Percentiles rank a stretch among this genome's conserved stretches.
Evolutionary conservation across 768 basidiomycete genomes (phyloP).

Genomic region (Kwoniella europaea): DNA sequence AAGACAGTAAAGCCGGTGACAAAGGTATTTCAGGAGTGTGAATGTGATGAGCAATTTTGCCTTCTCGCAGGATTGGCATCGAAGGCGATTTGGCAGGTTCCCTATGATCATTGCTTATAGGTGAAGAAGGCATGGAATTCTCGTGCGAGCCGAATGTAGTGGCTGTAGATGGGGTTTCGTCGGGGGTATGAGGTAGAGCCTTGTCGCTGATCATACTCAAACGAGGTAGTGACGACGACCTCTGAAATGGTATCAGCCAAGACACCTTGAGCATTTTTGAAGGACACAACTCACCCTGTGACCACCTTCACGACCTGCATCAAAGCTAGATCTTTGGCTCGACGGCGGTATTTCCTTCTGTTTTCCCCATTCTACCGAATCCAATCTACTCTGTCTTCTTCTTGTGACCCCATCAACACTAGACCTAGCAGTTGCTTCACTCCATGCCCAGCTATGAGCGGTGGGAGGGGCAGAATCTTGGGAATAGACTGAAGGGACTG

Average conservation of each 20-base stretch:
- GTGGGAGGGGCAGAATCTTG: slow-evolving; percentile 40
- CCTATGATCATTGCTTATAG: slow-evolving; percentile 1
- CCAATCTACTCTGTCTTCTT: slow-evolving; percentile 22
- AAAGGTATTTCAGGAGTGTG: background rate
- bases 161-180: slow-evolving; percentile 18
- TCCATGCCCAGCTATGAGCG: slow-evolving; percentile 19
- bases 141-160: slow-evolving; percentile 14
- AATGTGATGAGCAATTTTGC: background rate
- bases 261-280: background rate
- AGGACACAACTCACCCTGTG: slow-evolving; percentile 15
- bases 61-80: slow-evolving; percentile 13
- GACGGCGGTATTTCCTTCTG: slow-evolving; percentile 14
- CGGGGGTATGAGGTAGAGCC: slow-evolving; percentile 12
- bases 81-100: slow-evolving; percentile 25
- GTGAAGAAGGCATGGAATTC: background rate
- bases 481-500: slow-evolving; percentile 33
- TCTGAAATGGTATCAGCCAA: background rate
- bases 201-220: slow-evolving; percentile 21
- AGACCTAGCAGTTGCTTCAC: slow-evolving; percentile 12
- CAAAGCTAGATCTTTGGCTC: background rate
- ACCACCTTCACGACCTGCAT: slow-evolving; percentile 4
- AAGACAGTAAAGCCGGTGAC: background rate
- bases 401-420: slow-evolving; percentile 8
- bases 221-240: slow-evolving; percentile 22
- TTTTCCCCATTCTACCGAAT: slow-evolving; percentile 26